These are phyloP conservation scores for Ligustrum vulgare DNA, from an alignment of 257 asterid species.

Conservation along the genomic window DNA sequence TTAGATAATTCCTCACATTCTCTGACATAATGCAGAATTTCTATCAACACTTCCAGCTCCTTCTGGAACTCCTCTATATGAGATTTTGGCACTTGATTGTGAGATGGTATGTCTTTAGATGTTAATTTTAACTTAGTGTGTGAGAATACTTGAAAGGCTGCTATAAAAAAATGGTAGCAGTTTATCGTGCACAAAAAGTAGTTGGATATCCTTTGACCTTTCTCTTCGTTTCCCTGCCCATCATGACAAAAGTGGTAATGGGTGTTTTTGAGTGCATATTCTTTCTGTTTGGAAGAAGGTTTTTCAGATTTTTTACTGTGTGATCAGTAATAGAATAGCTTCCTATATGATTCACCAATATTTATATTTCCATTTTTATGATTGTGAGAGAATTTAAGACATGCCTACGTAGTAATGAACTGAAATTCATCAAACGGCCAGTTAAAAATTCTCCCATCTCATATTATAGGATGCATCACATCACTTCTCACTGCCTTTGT, in stretches of 20 bases:
- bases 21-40: slow-evolving; percentile 58
- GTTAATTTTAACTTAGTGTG: slow-evolving; percentile 4
- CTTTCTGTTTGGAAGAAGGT: not conserved
- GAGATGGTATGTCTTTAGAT: slow-evolving; percentile 71
- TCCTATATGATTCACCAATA: not conserved
- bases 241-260: not conserved
- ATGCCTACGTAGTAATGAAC: not conserved
- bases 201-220: not conserved
- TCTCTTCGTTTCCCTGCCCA: not conserved
- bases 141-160: not conserved
- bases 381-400: not conserved
- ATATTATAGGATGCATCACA: not conserved
- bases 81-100: slow-evolving; percentile 85
- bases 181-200: slow-evolving; percentile 9
- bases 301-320: not conserved
- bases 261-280: not conserved
- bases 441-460: not conserved
- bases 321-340: not conserved
- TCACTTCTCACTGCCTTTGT: not conserved
- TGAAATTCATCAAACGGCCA: not conserved
- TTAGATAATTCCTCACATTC: slow-evolving; percentile 13
- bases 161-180: slow-evolving; percentile 5
- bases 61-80: slow-evolving; percentile 60
- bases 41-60: slow-evolving; percentile 74
- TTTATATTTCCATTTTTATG: not conserved